Evolutionary conservation across 192 early-diverging fungal genomes (phyloP).

Genomic region (Geosiphon pyriformis): DNA sequence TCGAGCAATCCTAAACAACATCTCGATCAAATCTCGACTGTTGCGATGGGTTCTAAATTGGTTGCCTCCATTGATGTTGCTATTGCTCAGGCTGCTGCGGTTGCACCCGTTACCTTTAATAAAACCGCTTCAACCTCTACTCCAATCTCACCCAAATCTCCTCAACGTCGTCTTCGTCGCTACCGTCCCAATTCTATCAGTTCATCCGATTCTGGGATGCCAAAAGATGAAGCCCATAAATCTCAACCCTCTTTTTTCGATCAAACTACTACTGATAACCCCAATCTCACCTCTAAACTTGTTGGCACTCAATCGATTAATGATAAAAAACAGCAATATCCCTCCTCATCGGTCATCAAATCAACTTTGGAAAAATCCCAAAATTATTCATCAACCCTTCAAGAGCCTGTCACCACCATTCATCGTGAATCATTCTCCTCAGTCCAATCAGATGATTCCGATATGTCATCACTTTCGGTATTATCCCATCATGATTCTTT

Average conservation of each 20-base stretch:
- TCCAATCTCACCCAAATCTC: background rate
- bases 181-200: background rate
- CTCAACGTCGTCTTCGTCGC: background rate
- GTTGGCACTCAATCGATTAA: background rate
- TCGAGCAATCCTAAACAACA: background rate
- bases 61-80: background rate
- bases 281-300: background rate
- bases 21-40: background rate
- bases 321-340: background rate
- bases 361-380: background rate
- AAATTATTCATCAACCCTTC: constrained; percentile 2
- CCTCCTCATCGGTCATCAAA: background rate
- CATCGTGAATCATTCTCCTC: constrained; percentile 25
- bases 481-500: constrained; percentile 2
- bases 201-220: background rate
- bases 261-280: background rate
- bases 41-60: constrained; percentile 2
- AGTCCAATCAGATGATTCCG: constrained; percentile 7
- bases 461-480: background rate
- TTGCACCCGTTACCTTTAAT: too few relatives aligned
- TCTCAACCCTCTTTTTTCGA: background rate
- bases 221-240: background rate
- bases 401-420: background rate
- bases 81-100: background rate
- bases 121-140: background rate